These are phyloP conservation scores for Volvariella surrecta DNA, from an alignment of 1,284 basidiomycete genomes.

Conservation along the genomic window DNA sequence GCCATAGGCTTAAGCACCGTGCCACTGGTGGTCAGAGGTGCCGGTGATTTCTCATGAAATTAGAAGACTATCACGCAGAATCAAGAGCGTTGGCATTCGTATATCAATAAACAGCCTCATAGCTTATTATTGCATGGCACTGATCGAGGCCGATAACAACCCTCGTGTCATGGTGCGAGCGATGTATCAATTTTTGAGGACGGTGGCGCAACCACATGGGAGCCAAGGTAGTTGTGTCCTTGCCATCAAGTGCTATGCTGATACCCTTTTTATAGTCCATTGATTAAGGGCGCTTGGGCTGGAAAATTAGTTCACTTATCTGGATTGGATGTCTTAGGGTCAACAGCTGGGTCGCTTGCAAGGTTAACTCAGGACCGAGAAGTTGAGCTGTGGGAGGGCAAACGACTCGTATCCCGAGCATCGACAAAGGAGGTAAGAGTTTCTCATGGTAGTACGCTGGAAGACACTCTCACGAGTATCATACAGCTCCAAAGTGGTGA, in stretches of 20 bases:
- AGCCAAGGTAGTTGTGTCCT: conserved; percentile 38
- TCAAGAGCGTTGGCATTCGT: no score
- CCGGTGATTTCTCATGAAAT: no score
- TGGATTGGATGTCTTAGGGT: conserved; percentile 52
- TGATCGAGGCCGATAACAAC: no score
- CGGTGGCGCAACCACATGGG: conserved; percentile 54
- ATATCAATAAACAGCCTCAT: no score
- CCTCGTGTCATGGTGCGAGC: no score
- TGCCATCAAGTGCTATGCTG: background rate
- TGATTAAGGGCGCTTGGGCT: conserved; percentile 48
- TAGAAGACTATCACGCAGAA: no score
- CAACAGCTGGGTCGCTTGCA: conserved; percentile 53
- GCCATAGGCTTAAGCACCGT: no score
- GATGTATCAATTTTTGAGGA: no score
- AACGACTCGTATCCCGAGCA: conserved; percentile 44
- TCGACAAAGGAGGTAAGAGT: conserved; percentile 33
- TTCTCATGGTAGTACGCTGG: conserved; percentile 1
- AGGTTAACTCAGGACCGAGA: conserved; percentile 53
- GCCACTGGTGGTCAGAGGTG: no score
- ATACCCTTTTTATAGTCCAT: conserved; percentile 25
- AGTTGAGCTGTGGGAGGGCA: conserved; percentile 52
- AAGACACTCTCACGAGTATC: background rate
- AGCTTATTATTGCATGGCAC: no score
- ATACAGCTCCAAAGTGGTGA: conserved; percentile 18
- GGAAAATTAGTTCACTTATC: conserved; percentile 52